Conservation (phyloP, 257 asterid genomes). For the Nicotiana benthamiana region DNA sequence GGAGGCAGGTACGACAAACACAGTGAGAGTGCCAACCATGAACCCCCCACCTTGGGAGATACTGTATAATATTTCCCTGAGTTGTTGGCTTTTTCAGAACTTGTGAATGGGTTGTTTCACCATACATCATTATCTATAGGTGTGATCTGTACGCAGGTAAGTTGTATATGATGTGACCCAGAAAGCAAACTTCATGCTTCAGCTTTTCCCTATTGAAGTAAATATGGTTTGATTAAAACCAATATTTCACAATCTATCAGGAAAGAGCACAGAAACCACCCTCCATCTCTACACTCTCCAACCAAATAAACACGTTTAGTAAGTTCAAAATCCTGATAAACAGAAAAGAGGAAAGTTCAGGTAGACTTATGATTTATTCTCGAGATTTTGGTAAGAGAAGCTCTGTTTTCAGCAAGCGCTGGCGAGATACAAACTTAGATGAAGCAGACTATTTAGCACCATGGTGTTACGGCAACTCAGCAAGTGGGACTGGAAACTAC, state of each 20-base stretch:
- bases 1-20: constrained; percentile 3
- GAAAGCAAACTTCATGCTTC: neutral
- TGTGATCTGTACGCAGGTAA: neutral
- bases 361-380: neutral
- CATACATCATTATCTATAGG: neutral
- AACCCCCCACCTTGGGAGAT: neutral
- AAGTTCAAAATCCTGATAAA: neutral
- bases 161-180: neutral
- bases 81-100: neutral
- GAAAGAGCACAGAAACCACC: neutral
- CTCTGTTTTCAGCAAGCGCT: neutral
- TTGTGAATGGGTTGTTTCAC: neutral
- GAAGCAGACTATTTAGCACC: neutral
- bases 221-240: neutral
- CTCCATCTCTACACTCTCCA: neutral
- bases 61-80: neutral
- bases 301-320: neutral
- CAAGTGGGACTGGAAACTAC: neutral
- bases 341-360: neutral
- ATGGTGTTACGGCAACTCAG: too few relatives aligned
- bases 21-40: neutral
- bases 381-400: neutral
- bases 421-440: neutral
- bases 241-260: neutral
- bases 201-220: neutral